phyloP scores from a whole-genome alignment of 257 asterid genomes.

The Coffea eugenioides region DNA sequence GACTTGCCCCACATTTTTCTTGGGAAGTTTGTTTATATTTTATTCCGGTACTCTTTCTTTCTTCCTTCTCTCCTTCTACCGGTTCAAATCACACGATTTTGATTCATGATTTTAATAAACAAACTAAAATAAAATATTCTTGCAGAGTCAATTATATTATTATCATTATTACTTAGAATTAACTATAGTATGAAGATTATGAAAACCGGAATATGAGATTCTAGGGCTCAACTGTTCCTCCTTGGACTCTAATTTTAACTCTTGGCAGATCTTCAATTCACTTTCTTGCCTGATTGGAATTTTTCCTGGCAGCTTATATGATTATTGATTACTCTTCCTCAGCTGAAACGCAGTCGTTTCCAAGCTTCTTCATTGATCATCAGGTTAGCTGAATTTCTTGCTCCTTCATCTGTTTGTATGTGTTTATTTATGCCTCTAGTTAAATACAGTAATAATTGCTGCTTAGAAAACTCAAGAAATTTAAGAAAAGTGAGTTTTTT shows the following conservation, averaged over 20 bases:
- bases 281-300: background rate
- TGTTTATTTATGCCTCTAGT: too few species aligned
- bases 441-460: too few species aligned
- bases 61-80: background rate
- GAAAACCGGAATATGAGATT: background rate
- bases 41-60: background rate
- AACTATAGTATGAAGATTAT: too few species aligned
- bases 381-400: too few species aligned
- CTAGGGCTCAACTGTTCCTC: background rate
- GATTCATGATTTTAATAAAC: too few species aligned
- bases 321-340: background rate
- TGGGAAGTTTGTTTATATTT: background rate
- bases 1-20: background rate
- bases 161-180: too few species aligned
- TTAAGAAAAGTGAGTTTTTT: too few species aligned
- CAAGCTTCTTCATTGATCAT: background rate
- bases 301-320: background rate
- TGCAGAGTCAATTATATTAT: too few species aligned
- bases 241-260: background rate
- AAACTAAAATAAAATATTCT: too few species aligned
- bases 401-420: too few species aligned
- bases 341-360: background rate
- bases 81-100: background rate
- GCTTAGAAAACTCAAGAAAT: too few species aligned
- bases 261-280: background rate